Evolutionary conservation across 371 early-diverging fungal species (phyloP).

Genomic region (Chytridium lagenaria): DNA sequence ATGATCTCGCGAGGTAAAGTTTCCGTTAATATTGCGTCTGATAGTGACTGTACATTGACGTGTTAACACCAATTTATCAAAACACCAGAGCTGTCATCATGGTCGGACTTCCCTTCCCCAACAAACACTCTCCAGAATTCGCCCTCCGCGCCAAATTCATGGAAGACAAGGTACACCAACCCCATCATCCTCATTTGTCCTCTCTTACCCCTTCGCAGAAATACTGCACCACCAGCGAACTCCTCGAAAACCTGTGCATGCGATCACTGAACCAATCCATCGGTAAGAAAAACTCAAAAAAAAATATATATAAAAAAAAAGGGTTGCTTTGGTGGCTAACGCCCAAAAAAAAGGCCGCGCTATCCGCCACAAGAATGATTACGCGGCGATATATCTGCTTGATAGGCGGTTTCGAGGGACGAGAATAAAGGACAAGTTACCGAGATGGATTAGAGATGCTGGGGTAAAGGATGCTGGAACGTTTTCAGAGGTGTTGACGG

Average conservation of each 20-base stretch:
- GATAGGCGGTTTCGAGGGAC: slow-evolving; percentile 58
- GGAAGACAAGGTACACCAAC: neutral
- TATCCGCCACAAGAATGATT: slow-evolving; percentile 88
- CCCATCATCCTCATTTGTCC: neutral
- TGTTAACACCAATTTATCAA: neutral
- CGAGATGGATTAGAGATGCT: slow-evolving; percentile 54
- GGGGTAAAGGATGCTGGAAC: slow-evolving; percentile 26
- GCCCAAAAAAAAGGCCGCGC: slow-evolving; percentile 78
- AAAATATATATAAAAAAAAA: slow-evolving; percentile 13
- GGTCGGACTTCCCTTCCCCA: slow-evolving; percentile 69
- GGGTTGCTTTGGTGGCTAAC: neutral
- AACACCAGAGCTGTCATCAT: slow-evolving; percentile 60
- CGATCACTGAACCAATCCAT: slow-evolving; percentile 96
- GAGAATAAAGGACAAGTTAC: slow-evolving; percentile 49
- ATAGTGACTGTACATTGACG: too few relatives aligned
- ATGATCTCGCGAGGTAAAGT: slow-evolving; percentile 76
- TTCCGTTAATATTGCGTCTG: neutral
- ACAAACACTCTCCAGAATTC: slow-evolving; percentile 60
- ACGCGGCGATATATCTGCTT: slow-evolving; percentile 65
- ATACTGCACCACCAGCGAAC: slow-evolving; percentile 61
- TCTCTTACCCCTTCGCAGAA: slow-evolving; percentile 14
- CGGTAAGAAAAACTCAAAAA: slow-evolving; percentile 58
- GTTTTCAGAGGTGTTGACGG: slow-evolving; percentile 25
- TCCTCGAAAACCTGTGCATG: slow-evolving; percentile 94
- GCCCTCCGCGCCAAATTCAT: neutral